Conservation (phyloP, 2,329 filamentous ascomycete genomes). For the Chaetomiaceae sp. region DNA sequence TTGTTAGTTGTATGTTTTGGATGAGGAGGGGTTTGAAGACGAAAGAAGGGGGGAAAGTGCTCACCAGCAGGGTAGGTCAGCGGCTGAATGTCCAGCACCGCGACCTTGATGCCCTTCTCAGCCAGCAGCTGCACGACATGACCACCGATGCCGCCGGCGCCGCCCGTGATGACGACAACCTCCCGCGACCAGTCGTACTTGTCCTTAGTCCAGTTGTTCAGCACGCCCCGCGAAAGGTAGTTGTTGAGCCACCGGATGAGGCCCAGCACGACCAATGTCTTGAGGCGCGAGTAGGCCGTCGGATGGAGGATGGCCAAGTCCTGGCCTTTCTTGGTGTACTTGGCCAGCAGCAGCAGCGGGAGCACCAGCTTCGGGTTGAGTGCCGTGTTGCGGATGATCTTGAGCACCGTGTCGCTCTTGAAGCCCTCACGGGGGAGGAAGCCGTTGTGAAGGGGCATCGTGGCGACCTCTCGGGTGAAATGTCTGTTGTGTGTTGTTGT, state of each 20-base stretch:
- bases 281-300: constrained; percentile 47
- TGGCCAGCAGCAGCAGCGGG: constrained; percentile 57
- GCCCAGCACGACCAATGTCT: constrained; percentile 48
- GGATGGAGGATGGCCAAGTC: constrained; percentile 50
- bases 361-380: constrained; percentile 62
- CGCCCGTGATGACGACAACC: constrained; percentile 70
- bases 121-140: constrained; percentile 61
- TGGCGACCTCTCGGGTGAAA: constrained; percentile 2
- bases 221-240: constrained; percentile 46
- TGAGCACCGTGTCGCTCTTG: constrained; percentile 54
- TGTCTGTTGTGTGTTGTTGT: background rate
- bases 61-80: constrained; percentile 49
- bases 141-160: constrained; percentile 68
- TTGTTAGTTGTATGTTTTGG: background rate
- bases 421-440: constrained; percentile 54
- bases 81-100: constrained; percentile 65
- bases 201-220: constrained; percentile 48
- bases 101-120: constrained; percentile 60
- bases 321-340: constrained; percentile 58
- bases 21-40: constrained; percentile 12
- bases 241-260: constrained; percentile 44
- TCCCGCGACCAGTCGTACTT: constrained; percentile 63
- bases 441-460: constrained; percentile 47
- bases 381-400: constrained; percentile 53
- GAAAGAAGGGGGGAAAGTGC: constrained; percentile 23